These are phyloP conservation scores for Trichoderma brevicompactum DNA, from an alignment of 2,329 filamentous ascomycete species.

Conservation along the genomic window DNA sequence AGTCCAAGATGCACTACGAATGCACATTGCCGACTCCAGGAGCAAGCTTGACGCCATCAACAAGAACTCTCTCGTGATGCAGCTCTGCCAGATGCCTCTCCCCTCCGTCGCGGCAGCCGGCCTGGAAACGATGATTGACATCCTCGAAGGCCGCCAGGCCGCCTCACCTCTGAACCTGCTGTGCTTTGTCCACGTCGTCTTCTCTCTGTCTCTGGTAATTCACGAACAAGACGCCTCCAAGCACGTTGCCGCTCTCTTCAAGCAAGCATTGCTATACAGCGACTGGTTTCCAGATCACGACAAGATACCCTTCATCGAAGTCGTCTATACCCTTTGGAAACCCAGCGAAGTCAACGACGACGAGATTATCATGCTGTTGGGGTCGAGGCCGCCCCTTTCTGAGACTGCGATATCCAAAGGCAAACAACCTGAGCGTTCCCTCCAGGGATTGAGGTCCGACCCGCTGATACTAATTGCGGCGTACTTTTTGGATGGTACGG, in stretches of 20 bases:
- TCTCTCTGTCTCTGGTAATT: constrained; percentile 54
- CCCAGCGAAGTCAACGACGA: constrained; percentile 43
- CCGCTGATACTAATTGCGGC: constrained; percentile 48
- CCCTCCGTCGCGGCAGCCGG: constrained; percentile 48
- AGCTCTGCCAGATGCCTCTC: constrained; percentile 47
- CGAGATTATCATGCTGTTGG: constrained; percentile 39
- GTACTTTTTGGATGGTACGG: constrained; percentile 58
- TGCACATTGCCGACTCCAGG: constrained; percentile 52
- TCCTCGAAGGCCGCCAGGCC: constrained; percentile 46
- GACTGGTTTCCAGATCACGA: constrained; percentile 46
- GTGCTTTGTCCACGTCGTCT: constrained; percentile 58
- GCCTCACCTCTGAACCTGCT: constrained; percentile 50
- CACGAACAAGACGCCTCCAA: constrained; percentile 47
- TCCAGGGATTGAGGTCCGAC: constrained; percentile 38
- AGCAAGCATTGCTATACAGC: constrained; percentile 52
- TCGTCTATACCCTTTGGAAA: constrained; percentile 55
- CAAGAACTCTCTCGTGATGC: constrained; percentile 49
- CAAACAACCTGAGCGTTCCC: constrained; percentile 43
- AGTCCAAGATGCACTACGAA: constrained; percentile 51
- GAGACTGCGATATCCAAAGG: constrained; percentile 45
- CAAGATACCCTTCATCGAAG: constrained; percentile 47
- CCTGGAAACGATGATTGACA: constrained; percentile 46
- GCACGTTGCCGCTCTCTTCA: constrained; percentile 49
- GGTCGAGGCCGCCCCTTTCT: constrained; percentile 30
- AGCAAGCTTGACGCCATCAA: constrained; percentile 47